Conservation (phyloP, 257 asterid genomes). For the Eustoma russellianum region DNA sequence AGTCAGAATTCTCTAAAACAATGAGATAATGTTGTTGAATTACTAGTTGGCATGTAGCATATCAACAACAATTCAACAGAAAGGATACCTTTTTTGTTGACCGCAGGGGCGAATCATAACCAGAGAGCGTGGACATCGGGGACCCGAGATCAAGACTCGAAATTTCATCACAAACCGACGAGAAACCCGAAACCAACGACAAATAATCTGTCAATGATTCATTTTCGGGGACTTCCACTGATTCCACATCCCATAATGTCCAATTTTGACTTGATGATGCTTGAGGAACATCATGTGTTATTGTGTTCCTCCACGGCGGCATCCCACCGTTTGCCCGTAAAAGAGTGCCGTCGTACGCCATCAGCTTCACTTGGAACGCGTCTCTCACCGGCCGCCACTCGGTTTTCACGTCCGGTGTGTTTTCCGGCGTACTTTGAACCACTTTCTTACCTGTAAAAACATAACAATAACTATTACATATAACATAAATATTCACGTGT, state of each 20-base stretch:
- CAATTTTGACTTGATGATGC: conserved; percentile 45
- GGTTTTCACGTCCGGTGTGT: conserved; percentile 21
- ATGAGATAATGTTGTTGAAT: no score
- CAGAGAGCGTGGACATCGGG: conserved; percentile 49
- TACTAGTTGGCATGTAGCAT: no score
- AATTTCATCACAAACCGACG: conserved; percentile 74
- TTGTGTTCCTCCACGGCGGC: conserved; percentile 89
- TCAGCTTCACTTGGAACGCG: conserved; percentile 68
- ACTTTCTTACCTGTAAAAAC: conserved; percentile 41
- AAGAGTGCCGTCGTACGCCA: conserved; percentile 49
- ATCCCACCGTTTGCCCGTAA: conserved; percentile 90
- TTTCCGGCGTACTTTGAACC: conserved; percentile 38
- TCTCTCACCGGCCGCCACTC: conserved; percentile 85
- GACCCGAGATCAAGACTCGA: conserved; percentile 59
- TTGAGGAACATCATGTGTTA: conserved; percentile 61
- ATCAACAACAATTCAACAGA: not conserved
- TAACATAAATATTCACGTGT: no score
- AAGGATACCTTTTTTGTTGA: conserved; percentile 55
- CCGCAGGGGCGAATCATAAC: conserved; percentile 29
- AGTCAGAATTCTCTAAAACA: no score
- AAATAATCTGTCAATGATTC: conserved; percentile 55
- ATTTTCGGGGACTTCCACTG: conserved; percentile 64
- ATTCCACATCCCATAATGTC: conserved; percentile 77
- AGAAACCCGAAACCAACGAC: conserved; percentile 61
- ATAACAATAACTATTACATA: no score